Evolutionary conservation across 495 filamentous ascomycete species (phyloP).

Genomic region (Rhypophila decipiens): DNA sequence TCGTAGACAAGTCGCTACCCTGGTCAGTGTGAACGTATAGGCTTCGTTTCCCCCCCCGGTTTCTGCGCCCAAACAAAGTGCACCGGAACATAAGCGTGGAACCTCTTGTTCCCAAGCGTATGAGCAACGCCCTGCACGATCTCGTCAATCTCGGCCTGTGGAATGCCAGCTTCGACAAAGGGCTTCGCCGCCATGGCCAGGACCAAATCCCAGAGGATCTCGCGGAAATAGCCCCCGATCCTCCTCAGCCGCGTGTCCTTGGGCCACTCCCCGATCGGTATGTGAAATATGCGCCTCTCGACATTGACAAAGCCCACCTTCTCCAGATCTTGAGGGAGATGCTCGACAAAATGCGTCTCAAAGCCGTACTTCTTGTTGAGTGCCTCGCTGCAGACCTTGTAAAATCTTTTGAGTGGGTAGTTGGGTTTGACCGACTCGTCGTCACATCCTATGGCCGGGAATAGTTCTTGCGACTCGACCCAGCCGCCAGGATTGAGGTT

Average conservation of each 20-base stretch:
- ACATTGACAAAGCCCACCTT: conserved; percentile 49
- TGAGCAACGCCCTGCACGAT: conserved; percentile 21
- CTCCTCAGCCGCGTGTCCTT: conserved; percentile 48
- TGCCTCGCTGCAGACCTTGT: conserved; percentile 20
- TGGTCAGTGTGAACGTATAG: no score
- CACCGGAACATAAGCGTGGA: conserved; percentile 38
- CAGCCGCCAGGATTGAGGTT: conserved; percentile 59
- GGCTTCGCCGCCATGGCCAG: conserved; percentile 48
- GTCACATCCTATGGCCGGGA: conserved; percentile 44
- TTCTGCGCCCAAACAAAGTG: conserved; percentile 42
- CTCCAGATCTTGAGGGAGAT: conserved; percentile 29
- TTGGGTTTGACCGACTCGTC: conserved; percentile 43
- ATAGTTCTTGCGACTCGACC: conserved; percentile 53
- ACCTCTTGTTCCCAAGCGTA: conserved; percentile 23
- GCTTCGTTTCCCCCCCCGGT: conserved; percentile 18
- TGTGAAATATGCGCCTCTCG: conserved; percentile 43
- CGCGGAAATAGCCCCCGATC: conserved; percentile 47
- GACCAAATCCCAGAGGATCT: conserved; percentile 48
- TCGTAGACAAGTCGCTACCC: no score
- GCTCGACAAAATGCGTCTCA: conserved; percentile 33
- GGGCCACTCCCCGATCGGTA: conserved; percentile 59
- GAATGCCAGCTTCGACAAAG: conserved; percentile 42
- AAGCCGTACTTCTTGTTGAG: conserved; percentile 36
- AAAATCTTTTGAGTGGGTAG: conserved; percentile 38
- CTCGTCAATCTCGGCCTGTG: conserved; percentile 31